Evolutionary conservation across 2,329 filamentous ascomycete genomes (phyloP).

Genomic region (Clarireedia hainanense): DNA sequence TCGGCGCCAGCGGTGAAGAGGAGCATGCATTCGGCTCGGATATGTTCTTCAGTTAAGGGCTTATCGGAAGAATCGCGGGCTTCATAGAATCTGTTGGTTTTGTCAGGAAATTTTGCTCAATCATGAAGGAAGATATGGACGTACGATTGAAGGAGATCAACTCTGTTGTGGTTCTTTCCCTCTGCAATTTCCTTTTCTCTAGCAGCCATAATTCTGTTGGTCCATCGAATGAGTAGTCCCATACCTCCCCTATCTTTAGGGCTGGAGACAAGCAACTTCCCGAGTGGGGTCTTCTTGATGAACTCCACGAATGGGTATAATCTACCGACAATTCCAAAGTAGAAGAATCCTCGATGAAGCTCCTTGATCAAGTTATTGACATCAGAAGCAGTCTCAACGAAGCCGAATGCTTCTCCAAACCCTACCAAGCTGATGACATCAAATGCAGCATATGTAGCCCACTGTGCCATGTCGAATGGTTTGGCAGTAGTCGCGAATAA

Average conservation of each 20-base stretch:
- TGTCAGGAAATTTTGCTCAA: not conserved
- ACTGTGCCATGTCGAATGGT: constrained; percentile 46
- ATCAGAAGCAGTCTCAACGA: constrained; percentile 44
- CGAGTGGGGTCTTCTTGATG: constrained; percentile 44
- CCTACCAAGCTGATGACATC: constrained; percentile 49
- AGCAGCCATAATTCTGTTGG: constrained; percentile 43
- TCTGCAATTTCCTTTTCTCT: constrained; percentile 39
- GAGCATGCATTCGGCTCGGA: constrained; percentile 3
- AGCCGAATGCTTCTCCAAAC: constrained; percentile 49
- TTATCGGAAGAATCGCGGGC: not conserved
- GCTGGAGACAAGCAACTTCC: constrained; percentile 44
- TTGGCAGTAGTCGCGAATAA: constrained; percentile 38
- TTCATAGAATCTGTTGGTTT: constrained; percentile 3
- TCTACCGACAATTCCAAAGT: constrained; percentile 36
- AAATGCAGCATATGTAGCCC: constrained; percentile 43
- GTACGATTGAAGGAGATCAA: constrained; percentile 47
- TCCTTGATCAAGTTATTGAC: constrained; percentile 45
- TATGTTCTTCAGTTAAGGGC: not conserved
- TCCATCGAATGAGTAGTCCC: constrained; percentile 48
- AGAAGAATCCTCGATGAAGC: constrained; percentile 36
- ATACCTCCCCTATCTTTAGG: constrained; percentile 47
- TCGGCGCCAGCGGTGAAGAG: constrained; percentile 5
- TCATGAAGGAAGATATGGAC: not conserved
- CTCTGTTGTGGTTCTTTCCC: constrained; percentile 36
- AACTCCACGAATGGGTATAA: constrained; percentile 46